Base-by-base conservation (phyloP, 2,329 filamentous ascomycete genomes). In the Mariannaea elegans region DNA sequence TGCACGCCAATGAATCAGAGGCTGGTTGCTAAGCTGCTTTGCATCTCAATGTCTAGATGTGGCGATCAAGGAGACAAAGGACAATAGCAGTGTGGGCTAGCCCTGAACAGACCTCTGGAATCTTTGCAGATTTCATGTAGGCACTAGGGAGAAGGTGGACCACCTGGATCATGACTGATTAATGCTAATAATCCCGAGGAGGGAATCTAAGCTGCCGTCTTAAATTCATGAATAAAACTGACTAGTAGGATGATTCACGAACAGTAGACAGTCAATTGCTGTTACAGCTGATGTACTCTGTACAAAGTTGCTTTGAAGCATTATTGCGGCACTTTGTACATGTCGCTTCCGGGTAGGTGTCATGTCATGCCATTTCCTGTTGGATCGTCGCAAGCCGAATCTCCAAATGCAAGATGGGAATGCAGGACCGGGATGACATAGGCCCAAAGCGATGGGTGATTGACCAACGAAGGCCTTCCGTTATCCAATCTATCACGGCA, bases 371-470 rank as follows among this genome's bases (percentile, higher is more conserved):
- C 41, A 46, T 55, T n/a, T 27, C 29, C 19, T 31, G 32, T 44
- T 45, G 46, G 56, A 55, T 59, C 44, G 56, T 55, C 50, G 45
- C 23, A 42, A 53, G 56, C 50, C 56, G 50, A 55, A 59, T 59
- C 56, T 48, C 49, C 48, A 41, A 48, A 59, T 50, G 56, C 56
- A 55, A 55, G 56, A 59, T 59, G 50, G 55, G 12, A n/a, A 57
- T 45, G 55, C 47, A 39, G 55, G 46, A 32, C 39, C 23, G 31
- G 46, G 49, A 44, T 32, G 29, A 36, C 8, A 13, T 10, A 31
- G 14, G 44, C n/a, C 24, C n/a, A 36, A n/a, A 14, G 21, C 18
- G 29, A 23, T 24, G 9, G 16, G 4, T 49, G 47, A 45, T 27
- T 27, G 41, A 32, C 38, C 23, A 18, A 32, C 18, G 29, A n/a